Evolutionary conservation across 106 monocot genomes (phyloP), one percentile per base, ranked within the genome.

Genomic region (Vanilla planifolia): DNA sequence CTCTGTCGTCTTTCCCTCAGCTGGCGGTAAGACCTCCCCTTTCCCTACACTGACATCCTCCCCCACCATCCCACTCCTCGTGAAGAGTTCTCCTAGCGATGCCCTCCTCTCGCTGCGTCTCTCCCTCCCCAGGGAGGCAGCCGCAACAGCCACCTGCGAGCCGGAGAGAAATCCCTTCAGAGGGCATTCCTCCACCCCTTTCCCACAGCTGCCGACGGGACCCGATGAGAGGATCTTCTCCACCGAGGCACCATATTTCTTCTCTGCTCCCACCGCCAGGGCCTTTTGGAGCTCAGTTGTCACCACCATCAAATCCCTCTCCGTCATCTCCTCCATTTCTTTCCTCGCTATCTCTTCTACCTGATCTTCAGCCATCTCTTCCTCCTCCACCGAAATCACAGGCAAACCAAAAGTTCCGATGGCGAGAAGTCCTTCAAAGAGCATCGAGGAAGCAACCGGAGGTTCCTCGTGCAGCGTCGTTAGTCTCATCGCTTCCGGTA

Each of bases 71-170:
- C 70, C 59, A 43, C 41, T 76, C 34, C 64, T 70, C 76, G 70
- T 76, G 60, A 76, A 70, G 58, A 76, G 51, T 55, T 76, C 76
- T 7, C 76, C 76, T 1, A 76, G 70, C 59, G 76, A 76, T 2
- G 64, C 65, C 33, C 76, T 24, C 50, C 51, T 56, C 52, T 68
- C 75, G 43, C 33, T 62, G 32, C 37, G 25, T 22, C 17, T 29
- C 9, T 21, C 58, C 7, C n/a, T 42, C 26, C 39, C 73, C 65
- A 25, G 50, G 30, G 36, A 15, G 22, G 61, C 32, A 29, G 16
- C 51, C 36, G 30, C 63, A 20, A 53, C 45, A 47, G 42, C 65
- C 33, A 76, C 50, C 16, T 70, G 70, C 4, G 76, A 70, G 3
- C 76, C 76, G 48, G 70, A 76, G 19, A 70, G 63, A 33, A 76